Base-by-base conservation (phyloP, 495 filamentous ascomycete species). In the Astrothelium subdiscretum region DNA sequence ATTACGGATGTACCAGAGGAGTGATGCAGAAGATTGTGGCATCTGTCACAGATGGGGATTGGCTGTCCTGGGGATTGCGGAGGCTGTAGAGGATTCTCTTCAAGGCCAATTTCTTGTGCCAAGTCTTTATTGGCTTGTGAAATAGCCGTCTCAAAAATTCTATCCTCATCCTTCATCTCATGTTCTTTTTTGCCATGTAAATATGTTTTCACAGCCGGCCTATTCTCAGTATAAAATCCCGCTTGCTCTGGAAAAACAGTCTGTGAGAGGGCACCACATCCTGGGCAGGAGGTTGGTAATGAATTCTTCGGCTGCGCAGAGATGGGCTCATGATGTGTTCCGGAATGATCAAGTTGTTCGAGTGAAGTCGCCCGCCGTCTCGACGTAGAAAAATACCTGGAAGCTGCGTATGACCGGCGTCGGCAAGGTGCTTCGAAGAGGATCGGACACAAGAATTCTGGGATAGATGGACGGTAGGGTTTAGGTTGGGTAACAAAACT, bases 211-310 rank as follows among this genome's bases (percentile, higher is more conserved):
- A 79, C 73, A 44, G 72, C 69, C 67, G 79, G 86, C 68, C 85
- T 81, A 32, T 64, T 74, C 32, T 79, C 65, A 66, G 81, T 75
- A 73, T 89, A 97, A 74, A 84, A 96, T 44, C 94, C 94, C 1
- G 92, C 81, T 66, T 87, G 79, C 35, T 82, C 71, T n/a, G 86
- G 79, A 26, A 85, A 79, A 1, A 83, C 65, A 0, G 80, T 87
- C 69, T 97, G 94, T 57, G 87, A 81, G 62, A 87, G 81, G 32
- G 92, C 95, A 54, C 94, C 94, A 71, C 94, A 99, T 60, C 94
- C 94, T 24, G 88, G 84, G 70, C 94, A 99, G 67, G 81, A 78
- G 3, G 70, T 63, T 1, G 88, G 88, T 2, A 90, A 29, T 29
- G 48, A 27, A 6, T 29, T 26, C 1, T 24, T 26, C 6, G 48